Evolutionary conservation across 2,329 filamentous ascomycete genomes (phyloP), one percentile per base, ranked within the genome.

Genomic region (Tympanopsis confertula): DNA sequence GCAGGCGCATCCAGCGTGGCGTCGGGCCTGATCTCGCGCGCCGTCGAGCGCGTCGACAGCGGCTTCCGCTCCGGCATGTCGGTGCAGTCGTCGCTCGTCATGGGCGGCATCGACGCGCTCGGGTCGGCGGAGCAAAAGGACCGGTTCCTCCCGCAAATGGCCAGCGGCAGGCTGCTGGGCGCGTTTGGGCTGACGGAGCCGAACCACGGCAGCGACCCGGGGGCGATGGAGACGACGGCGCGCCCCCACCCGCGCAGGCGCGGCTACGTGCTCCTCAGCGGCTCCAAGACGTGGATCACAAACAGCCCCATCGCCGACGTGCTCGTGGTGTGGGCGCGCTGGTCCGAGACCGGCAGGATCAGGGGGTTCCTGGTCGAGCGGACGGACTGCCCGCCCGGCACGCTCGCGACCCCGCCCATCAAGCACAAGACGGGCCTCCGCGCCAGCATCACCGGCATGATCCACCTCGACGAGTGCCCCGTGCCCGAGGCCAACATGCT

Each of bases 381-480:
- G 47, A 76, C 78, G 47, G 72, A 86, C 47, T 94, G 88, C 52
- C 88, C 88, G 2, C 69, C 85, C 0, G 89, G 91, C 2, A 93
- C 88, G 1, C 69, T 98, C 13, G 86, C 91, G 58, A 98, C 91
- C 4, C 91, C 91, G 1, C 66, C 83, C 12, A 82, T 98, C 57
- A 93, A 93, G 67, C 77, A 96, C 65, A 98, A 98, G 72, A 95
- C 84, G 44, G 91, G 88, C 2, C 74, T 98, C 20, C 74, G 91
- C 41, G 91, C 91, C 12, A 94, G 86, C 12, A 83, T 95, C 45
- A 98, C 91, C 1, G 91, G 91, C 40, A 96, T 96, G 91, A 95
- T 98, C 47, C 87, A 94, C 49, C 72, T 98, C 53, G 89, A 95
- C 45, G 78, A 83, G 44, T 88, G 85, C 47, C 89, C 91, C 1